Evolutionary conservation across 192 early-diverging fungal genomes (phyloP), one percentile per base, ranked within the genome.

Genomic region (Gaertneriomyces semiglobifer): DNA sequence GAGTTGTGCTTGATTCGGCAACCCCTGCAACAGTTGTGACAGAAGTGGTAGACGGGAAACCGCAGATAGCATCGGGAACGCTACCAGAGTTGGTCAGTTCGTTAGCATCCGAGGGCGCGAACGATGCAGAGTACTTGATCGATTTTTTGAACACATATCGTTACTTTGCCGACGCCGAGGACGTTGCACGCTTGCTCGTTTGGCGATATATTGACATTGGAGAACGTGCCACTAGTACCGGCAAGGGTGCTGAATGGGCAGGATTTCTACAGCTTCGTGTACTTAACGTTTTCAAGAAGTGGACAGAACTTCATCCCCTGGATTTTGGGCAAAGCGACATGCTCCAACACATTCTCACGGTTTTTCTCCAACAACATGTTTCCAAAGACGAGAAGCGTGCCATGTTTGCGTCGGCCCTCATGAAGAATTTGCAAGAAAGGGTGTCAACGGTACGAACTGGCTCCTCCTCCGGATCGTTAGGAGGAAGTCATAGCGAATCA

Each of bases 111-210:
- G 67, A 77, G 44, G 76, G 68, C 5, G 60, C 47, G 4, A 63
- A 51, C 12, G 88, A 89, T 53, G 74, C 79, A 43, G 78, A 81
- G 40, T 84, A 84, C 44, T 63, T 87, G 73, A 73, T 73, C 4
- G 85, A 88, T 44, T 89, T 89, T 69, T 58, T 89, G 56, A 78
- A 73, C 51, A 84, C 85, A 33, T 89, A 86, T 53, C 77, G 88
- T 20, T 89, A 88, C 73, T 84, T 88, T 75, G 79, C 85, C 0
- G 81, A 84, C 38, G 66, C 83, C 0, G 75, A 79, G 39, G 88
- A 89, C 59, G 85, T 89, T 7, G 80, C 86, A 65, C 75, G 88
- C 46, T 73, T 89, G 61, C 77, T 89, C 8, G 75, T 84, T 8
- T 62, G 83, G 53, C 74, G 86, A 19, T 89, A 89, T 58, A 63